A percentile compares a stretch with the other conserved stretches of the same genome.
Evolutionary conservation across 1,284 basidiomycete species (phyloP).

Genomic region (Fomitopsis pinicola): DNA sequence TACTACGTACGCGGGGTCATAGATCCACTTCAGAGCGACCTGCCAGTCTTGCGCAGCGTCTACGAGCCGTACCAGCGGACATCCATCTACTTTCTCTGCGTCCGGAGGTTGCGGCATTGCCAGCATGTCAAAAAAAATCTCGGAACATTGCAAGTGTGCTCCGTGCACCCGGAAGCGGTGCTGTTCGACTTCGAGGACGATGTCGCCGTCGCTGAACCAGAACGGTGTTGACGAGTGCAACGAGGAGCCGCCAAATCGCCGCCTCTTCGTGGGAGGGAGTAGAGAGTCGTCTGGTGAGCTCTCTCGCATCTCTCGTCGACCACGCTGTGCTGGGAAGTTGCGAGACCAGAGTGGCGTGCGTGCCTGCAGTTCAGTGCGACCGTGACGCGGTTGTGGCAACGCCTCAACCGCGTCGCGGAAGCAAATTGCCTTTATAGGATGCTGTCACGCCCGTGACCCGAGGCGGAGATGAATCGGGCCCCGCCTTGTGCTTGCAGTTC

Average conservation of each 20-base stretch:
- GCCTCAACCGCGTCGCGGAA: background rate
- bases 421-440: background rate
- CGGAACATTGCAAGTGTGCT: conserved; percentile 9
- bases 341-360: background rate
- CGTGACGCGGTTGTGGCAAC: background rate
- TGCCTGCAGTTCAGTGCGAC: too few relatives aligned
- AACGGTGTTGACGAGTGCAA: background rate
- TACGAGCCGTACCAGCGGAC: conserved; percentile 25
- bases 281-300: background rate
- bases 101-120: conserved; percentile 26
- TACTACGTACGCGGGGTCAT: conserved; percentile 25
- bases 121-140: conserved; percentile 27
- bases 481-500: conserved; percentile 16
- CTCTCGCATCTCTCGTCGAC: background rate
- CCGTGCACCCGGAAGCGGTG: conserved; percentile 21
- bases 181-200: conserved; percentile 21
- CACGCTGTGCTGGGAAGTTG: background rate
- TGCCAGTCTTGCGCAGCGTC: conserved; percentile 28
- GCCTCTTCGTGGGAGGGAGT: background rate
- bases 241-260: background rate
- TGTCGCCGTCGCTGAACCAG: conserved; percentile 29
- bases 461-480: conserved; percentile 22
- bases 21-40: conserved; percentile 28
- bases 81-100: conserved; percentile 26
- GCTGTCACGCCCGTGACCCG: background rate